phyloP scores from a whole-genome alignment of 164 flowering plant species.

The Berberis thunbergii region DNA sequence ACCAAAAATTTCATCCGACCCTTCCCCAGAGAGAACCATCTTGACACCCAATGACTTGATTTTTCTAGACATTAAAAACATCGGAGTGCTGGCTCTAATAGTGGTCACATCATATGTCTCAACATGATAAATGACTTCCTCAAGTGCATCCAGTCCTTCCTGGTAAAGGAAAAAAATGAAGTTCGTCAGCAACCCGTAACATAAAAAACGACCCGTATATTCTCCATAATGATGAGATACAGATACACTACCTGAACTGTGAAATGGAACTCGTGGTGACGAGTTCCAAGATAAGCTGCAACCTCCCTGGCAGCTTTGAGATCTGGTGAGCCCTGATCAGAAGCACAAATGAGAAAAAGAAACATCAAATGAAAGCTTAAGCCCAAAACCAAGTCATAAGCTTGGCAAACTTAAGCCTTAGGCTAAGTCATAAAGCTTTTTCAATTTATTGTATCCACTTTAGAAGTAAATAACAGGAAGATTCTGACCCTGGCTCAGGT shows the following conservation, averaged over 20 bases:
- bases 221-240: background rate
- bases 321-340: slow-evolving; percentile 87
- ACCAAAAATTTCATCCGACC: slow-evolving; percentile 92
- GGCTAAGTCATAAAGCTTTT: too few relatives aligned
- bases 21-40: slow-evolving; percentile 97
- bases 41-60: slow-evolving; percentile 95
- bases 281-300: slow-evolving; percentile 77
- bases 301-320: slow-evolving; percentile 89
- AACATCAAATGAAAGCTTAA: background rate
- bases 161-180: slow-evolving; percentile 21
- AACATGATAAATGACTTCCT: slow-evolving; percentile 88
- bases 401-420: too few relatives aligned
- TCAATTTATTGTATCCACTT: too few relatives aligned
- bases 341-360: background rate
- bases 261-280: slow-evolving; percentile 88
- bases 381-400: background rate
- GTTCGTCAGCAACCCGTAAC: background rate
- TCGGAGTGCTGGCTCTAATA: slow-evolving; percentile 95
- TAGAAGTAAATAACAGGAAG: too few relatives aligned
- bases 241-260: slow-evolving; percentile 47
- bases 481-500: too few relatives aligned
- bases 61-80: slow-evolving; percentile 95
- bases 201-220: background rate
- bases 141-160: slow-evolving; percentile 95
- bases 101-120: slow-evolving; percentile 99